A percentile compares a stretch with the other conserved stretches of the same genome.
Conservation (phyloP, 2,329 filamentous ascomycete species). For the Colletotrichum falcatum region DNA sequence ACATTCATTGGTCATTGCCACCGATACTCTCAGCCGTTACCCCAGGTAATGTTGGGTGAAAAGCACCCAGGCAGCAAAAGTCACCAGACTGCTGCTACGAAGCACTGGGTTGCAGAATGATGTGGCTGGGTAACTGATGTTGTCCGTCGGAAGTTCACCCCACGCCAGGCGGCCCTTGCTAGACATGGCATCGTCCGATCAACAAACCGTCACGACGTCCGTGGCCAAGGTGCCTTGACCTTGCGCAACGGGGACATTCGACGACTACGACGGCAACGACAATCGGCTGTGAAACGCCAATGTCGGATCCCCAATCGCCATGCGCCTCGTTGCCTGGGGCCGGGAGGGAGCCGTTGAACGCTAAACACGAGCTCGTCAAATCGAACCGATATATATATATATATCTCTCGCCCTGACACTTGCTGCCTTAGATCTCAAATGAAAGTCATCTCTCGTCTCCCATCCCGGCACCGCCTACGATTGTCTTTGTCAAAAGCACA, state of each 20-base stretch:
- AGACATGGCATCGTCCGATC: slow-evolving; percentile 17
- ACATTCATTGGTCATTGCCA: no score
- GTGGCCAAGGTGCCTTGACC: background rate
- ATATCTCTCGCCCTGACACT: no score
- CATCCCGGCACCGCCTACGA: background rate
- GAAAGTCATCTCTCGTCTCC: background rate
- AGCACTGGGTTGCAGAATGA: background rate
- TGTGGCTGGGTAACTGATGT: background rate
- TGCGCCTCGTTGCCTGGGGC: background rate
- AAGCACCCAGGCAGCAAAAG: background rate
- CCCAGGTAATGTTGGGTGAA: background rate
- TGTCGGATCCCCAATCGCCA: slow-evolving; percentile 7
- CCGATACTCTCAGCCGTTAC: no score
- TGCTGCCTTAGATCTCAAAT: background rate
- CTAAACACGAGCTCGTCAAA: background rate
- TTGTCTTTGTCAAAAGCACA: background rate
- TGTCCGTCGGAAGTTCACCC: background rate
- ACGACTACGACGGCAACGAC: background rate
- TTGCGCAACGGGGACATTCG: background rate
- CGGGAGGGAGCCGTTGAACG: background rate
- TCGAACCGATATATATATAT: background rate
- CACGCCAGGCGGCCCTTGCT: slow-evolving; percentile 7
- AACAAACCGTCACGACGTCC: slow-evolving; percentile 15
- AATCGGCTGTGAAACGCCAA: slow-evolving; percentile 19
- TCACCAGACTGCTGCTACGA: background rate